phyloP scores from a whole-genome alignment of 352 stramenopile genomes.

The Globisporangium nodosum region DNA sequence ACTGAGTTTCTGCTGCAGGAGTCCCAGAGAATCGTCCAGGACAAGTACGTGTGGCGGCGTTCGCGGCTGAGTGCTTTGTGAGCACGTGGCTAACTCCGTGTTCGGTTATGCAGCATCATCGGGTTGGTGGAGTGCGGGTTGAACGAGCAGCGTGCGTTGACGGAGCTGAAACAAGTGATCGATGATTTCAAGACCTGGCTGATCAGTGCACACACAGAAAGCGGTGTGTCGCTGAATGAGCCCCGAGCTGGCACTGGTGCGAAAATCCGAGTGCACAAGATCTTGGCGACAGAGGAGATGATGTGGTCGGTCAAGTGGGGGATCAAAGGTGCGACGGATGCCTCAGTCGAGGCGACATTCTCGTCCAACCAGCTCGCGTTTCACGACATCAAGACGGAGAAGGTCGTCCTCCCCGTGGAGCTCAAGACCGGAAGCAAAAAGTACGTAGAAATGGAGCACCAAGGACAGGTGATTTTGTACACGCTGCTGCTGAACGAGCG shows the following conservation, averaged over 20 bases:
- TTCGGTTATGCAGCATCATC: constrained; percentile 41
- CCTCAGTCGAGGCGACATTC: constrained; percentile 53
- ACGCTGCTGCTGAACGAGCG: constrained; percentile 78
- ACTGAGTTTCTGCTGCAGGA: constrained; percentile 30
- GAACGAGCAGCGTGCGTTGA: constrained; percentile 44
- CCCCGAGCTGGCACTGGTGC: constrained; percentile 14
- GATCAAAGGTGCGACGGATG: constrained; percentile 73
- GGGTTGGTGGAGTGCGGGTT: constrained; percentile 62
- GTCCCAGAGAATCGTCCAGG: constrained; percentile 43
- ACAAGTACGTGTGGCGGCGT: constrained; percentile 36
- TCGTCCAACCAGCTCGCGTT: not conserved
- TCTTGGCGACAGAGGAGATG: constrained; percentile 80
- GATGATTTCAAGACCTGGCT: constrained; percentile 57
- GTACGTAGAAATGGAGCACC: constrained; percentile 47
- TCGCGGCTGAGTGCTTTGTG: not conserved
- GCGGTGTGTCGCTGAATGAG: constrained; percentile 31
- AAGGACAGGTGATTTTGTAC: constrained; percentile 88
- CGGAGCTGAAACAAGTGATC: constrained; percentile 51
- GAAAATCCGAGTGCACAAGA: constrained; percentile 30
- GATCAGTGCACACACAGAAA: not conserved
- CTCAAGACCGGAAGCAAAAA: constrained; percentile 86
- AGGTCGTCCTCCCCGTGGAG: constrained; percentile 63
- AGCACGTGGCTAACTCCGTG: not conserved
- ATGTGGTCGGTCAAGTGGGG: constrained; percentile 84
- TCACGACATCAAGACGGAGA: constrained; percentile 1